Base-by-base conservation (phyloP, 1,139 yeast genomes). In the Candida mesenterica region DNA sequence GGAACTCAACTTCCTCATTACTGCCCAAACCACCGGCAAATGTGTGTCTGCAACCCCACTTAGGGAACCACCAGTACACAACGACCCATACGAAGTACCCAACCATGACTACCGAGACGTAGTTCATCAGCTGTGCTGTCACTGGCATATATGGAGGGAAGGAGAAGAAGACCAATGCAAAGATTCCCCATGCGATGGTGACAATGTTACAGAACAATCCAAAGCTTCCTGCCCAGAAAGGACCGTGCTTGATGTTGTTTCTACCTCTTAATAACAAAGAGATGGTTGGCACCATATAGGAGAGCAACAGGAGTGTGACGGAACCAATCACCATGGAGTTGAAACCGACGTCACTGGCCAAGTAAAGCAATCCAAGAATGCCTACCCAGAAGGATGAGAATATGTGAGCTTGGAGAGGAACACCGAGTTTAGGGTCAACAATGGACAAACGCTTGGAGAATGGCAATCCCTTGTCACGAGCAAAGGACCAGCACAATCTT, bases 401-500 rank as follows among this genome's bases (percentile, higher is more conserved):
- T 38, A 66, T 48, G 50, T 69, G 75, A 25, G 75, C 74, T 39
- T 68, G 66, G 33, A 69, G 55, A 17, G 75, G 75, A 30, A 68
- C 65, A 13, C 72, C 71, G 38, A 64, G 49, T 43, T 60, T 65
- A 30, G 72, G 71, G 52, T 68, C 69, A 28, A 68, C 59, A 30
- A 60, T 53, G 15, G 72, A 59, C 49, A 66, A 65, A 44, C 61
- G 59, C 46, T 64, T 65, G 43, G 73, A 65, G 33, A 60, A 59
- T 28, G 74, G 75, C 45, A 69, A 59, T 14, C 75, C 75, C 39
- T 63, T 61, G 60, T 83, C 90, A 58, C 90, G 76, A 13, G 88
- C 71, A 55, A 82, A 84, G 6, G 89, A 80, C 90, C 90, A 83
- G 49, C 85, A 75, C 46, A 82, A 62, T 55, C 88, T 68, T 30